Evolutionary conservation across 805 yeast species (phyloP).

Genomic region (Candida silvatica): DNA sequence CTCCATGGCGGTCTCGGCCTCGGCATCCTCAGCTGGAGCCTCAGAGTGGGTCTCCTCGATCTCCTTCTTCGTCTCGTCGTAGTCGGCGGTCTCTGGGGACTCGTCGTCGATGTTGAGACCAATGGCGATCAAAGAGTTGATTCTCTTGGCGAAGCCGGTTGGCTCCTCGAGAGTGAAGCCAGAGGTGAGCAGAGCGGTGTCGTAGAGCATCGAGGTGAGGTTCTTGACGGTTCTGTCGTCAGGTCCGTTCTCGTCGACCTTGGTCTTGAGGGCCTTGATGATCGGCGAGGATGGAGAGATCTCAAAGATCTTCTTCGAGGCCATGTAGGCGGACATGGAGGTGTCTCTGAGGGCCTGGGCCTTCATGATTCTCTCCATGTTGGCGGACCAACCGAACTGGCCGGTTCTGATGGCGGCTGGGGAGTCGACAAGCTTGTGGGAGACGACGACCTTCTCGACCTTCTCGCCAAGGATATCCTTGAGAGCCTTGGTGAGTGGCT

Average conservation of each 20-base stretch:
- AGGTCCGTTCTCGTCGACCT: slow-evolving; percentile 95
- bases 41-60: slow-evolving; percentile 35
- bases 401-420: slow-evolving; percentile 99
- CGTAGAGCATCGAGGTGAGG: slow-evolving; percentile 90
- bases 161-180: slow-evolving; percentile 99
- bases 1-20: slow-evolving; percentile 95
- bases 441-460: slow-evolving; percentile 98
- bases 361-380: slow-evolving; percentile 99
- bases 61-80: slow-evolving; percentile 23
- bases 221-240: slow-evolving; percentile 98
- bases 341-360: slow-evolving; percentile 99
- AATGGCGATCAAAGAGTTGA: slow-evolving; percentile 94
- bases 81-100: slow-evolving; percentile 38
- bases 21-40: slow-evolving; percentile 49
- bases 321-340: slow-evolving; percentile 98
- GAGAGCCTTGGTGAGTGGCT: slow-evolving; percentile 89
- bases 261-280: slow-evolving; percentile 89
- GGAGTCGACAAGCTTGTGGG: slow-evolving; percentile 94
- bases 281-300: slow-evolving; percentile 95
- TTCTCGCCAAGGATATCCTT: slow-evolving; percentile 97
- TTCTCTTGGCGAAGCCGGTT: slow-evolving; percentile 92
- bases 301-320: slow-evolving; percentile 98
- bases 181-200: slow-evolving; percentile 96
- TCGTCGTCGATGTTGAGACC: slow-evolving; percentile 94
- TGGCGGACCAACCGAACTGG: slow-evolving; percentile 99